These are phyloP conservation scores for Gracilaria vermiculophylla DNA, from an alignment of 23 red algal species.

Conservation along the genomic window DNA sequence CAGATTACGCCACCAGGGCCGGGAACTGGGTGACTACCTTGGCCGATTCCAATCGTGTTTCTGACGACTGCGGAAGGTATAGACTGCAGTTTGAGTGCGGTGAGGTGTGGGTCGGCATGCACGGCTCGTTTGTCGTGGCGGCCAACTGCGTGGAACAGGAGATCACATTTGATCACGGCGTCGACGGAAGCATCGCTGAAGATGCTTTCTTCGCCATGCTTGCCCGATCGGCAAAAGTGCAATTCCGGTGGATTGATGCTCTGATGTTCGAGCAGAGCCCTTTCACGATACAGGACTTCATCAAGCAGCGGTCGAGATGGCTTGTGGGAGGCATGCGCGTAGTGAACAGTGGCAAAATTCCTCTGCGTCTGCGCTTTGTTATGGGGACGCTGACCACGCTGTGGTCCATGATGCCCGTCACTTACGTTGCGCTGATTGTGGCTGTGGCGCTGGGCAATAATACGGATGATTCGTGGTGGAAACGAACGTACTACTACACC, in stretches of 20 bases:
- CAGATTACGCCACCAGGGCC: background rate
- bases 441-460: slow-evolving; percentile 10
- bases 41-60: slow-evolving; percentile 66
- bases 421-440: slow-evolving; percentile 41
- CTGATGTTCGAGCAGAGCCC: slow-evolving; percentile 78
- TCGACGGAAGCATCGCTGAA: slow-evolving; percentile 68
- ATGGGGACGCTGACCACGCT: slow-evolving; percentile 45
- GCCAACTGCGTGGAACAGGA: slow-evolving; percentile 54
- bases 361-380: slow-evolving; percentile 11
- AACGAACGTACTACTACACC: slow-evolving; percentile 13
- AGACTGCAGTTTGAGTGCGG: slow-evolving; percentile 57
- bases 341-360: slow-evolving; percentile 24
- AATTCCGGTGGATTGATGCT: slow-evolving; percentile 71
- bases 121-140: slow-evolving; percentile 76
- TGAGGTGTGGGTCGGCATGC: slow-evolving; percentile 81
- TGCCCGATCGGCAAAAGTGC: slow-evolving; percentile 49
- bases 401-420: slow-evolving; percentile 66
- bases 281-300: slow-evolving; percentile 62
- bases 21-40: slow-evolving; percentile 75
- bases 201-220: slow-evolving; percentile 75
- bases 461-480: background rate
- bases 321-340: slow-evolving; percentile 60
- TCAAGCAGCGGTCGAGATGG: slow-evolving; percentile 79
- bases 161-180: slow-evolving; percentile 72
- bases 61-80: slow-evolving; percentile 71